Conservation (phyloP, 352 stramenopile species). For the Pythium scleroteichum region DNA sequence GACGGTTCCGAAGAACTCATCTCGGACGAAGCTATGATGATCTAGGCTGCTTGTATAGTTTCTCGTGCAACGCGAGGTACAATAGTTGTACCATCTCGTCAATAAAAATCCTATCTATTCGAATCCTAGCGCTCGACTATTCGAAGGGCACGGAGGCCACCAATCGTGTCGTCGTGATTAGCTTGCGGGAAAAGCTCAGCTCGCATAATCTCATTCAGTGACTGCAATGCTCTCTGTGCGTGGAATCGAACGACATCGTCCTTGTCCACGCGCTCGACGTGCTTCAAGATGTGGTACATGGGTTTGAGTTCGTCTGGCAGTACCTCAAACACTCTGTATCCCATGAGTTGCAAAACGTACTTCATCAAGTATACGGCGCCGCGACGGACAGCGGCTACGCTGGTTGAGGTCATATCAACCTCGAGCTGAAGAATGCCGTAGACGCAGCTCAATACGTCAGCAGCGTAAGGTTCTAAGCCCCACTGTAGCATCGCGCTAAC, state of each 20-base stretch:
- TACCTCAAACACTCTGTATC: conserved; percentile 73
- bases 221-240: conserved; percentile 46
- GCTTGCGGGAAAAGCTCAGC: conserved; percentile 63
- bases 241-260: conserved; percentile 75
- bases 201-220: conserved; percentile 70
- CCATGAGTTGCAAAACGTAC: conserved; percentile 75
- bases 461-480: conserved; percentile 66
- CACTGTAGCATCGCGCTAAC: conserved; percentile 75
- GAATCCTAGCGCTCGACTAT: conserved; percentile 43
- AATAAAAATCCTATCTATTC: conserved; percentile 2
- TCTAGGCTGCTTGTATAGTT: conserved; percentile 35
- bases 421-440: conserved; percentile 82
- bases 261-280: conserved; percentile 56
- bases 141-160: conserved; percentile 46
- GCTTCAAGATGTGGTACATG: conserved; percentile 79
- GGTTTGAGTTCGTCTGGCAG: conserved; percentile 69
- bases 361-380: conserved; percentile 78
- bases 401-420: conserved; percentile 34
- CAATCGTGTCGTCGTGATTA: conserved; percentile 37
- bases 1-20: conserved; percentile 64
- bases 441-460: conserved; percentile 77
- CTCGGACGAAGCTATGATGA: conserved; percentile 83
- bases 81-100: no score
- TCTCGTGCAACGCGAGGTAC: not conserved
- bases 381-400: conserved; percentile 63